Conservation (phyloP, 1,139 yeast genomes). For the Sugiyamaella neomexicana region DNA sequence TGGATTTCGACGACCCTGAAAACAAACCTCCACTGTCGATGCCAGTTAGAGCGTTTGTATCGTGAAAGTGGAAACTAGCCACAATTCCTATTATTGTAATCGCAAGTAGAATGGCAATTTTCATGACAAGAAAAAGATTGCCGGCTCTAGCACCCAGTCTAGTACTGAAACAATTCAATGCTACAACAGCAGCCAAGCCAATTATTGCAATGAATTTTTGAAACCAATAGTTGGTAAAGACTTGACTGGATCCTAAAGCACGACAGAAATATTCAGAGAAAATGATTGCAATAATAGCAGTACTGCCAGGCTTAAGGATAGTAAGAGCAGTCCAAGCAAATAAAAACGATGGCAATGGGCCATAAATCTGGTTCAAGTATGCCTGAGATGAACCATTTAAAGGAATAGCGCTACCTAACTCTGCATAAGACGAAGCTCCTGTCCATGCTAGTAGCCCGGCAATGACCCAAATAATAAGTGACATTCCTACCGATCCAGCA, state of each 20-base stretch:
- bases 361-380: conserved; percentile 43
- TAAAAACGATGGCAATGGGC: conserved; percentile 43
- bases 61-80: conserved; percentile 30
- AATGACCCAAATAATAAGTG: conserved; percentile 43
- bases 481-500: conserved; percentile 45
- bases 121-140: conserved; percentile 40
- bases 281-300: conserved; percentile 46
- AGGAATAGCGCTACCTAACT: conserved; percentile 45
- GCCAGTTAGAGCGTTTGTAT: conserved; percentile 31
- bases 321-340: conserved; percentile 46
- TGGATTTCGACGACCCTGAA: conserved; percentile 35
- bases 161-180: conserved; percentile 39
- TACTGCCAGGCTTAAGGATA: conserved; percentile 45
- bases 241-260: conserved; percentile 26
- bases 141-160: conserved; percentile 42
- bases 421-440: conserved; percentile 47
- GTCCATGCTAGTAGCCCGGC: conserved; percentile 48
- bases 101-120: conserved; percentile 38
- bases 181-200: conserved; percentile 36
- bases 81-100: conserved; percentile 40
- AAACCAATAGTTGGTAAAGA: conserved; percentile 33
- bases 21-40: conserved; percentile 30
- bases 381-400: conserved; percentile 47
- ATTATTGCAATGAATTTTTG: conserved; percentile 39
- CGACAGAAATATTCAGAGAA: conserved; percentile 43